A percentile compares a stretch with the other conserved stretches of the same genome.
Conservation (phyloP, 441 rosid genomes). For the Populus hybrid region DNA sequence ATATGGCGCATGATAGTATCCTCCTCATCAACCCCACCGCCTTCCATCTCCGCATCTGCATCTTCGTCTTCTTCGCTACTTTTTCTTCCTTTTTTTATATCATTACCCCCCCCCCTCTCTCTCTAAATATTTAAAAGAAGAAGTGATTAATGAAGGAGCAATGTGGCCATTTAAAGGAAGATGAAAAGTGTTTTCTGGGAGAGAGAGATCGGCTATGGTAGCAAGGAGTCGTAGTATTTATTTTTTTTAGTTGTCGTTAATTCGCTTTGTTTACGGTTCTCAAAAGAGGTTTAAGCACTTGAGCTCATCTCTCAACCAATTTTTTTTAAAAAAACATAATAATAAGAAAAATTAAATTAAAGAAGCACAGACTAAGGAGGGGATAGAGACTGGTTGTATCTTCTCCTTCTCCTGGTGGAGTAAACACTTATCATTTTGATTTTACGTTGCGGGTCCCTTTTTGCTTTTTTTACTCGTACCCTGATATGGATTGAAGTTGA, state of each 20-base stretch:
- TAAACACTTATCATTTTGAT: too few relatives aligned
- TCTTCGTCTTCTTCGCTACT: conserved; percentile 18
- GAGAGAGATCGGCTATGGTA: neutral
- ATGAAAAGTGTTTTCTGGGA: neutral
- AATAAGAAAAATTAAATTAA: too few relatives aligned
- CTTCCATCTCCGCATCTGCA: conserved; percentile 53
- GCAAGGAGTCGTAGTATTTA: too few relatives aligned
- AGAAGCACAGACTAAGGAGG: too few relatives aligned
- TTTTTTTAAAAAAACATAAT: too few relatives aligned
- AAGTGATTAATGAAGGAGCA: neutral
- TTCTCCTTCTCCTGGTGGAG: too few relatives aligned
- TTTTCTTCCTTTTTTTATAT: neutral
- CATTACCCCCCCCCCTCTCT: too few relatives aligned
- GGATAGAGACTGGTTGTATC: too few relatives aligned
- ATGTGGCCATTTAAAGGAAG: neutral
- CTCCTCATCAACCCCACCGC: conserved; percentile 41
- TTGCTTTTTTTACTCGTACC: neutral
- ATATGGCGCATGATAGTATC: conserved; percentile 22
- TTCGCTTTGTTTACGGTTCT: neutral
- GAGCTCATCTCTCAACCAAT: too few relatives aligned
- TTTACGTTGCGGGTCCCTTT: neutral
- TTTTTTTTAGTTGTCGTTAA: neutral
- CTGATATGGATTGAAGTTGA: neutral
- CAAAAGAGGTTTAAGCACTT: too few relatives aligned
- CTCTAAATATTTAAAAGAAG: neutral